A percentile compares a stretch with the other conserved stretches of the same genome.
Conservation (phyloP, 345 rosid genomes). For the Garcia nutans region DNA sequence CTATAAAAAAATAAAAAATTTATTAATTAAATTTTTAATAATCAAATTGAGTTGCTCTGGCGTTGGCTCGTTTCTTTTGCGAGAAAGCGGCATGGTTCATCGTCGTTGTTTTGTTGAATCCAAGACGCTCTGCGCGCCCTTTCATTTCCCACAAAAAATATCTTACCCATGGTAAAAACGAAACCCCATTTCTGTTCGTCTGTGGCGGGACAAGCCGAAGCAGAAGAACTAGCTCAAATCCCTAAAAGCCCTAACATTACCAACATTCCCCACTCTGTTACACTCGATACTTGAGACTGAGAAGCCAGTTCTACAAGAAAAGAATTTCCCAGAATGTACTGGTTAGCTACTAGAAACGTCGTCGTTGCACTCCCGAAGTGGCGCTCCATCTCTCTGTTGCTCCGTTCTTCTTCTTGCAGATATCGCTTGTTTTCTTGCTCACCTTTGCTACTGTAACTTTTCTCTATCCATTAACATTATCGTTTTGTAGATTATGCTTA, state of each 20-base stretch:
- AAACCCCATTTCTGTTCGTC: background rate
- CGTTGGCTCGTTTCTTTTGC: too few species aligned
- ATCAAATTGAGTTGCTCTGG: too few species aligned
- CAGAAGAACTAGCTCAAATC: background rate
- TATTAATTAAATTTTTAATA: too few species aligned
- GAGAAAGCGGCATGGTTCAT: too few species aligned
- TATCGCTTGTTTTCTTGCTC: conserved; percentile 41
- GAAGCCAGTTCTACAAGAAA: background rate
- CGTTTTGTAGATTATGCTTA: too few species aligned
- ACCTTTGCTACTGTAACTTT: conserved; percentile 44
- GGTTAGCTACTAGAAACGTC: conserved; percentile 64
- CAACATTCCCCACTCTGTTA: background rate
- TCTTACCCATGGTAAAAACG: background rate
- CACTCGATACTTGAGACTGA: background rate
- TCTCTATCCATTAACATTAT: background rate
- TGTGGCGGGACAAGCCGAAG: conserved; percentile 33
- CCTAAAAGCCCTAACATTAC: conserved; percentile 27
- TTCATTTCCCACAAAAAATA: background rate
- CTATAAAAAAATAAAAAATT: too few species aligned
- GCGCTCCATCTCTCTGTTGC: conserved; percentile 54
- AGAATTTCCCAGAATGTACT: conserved; percentile 42
- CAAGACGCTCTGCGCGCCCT: too few species aligned
- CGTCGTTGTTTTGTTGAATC: too few species aligned
- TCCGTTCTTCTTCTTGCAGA: conserved; percentile 44
- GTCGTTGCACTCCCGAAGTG: conserved; percentile 62